A percentile compares a stretch with the other conserved stretches of the same genome.
Evolutionary conservation across 257 asterid species (phyloP).

Genomic region (Leonotis leonurus): DNA sequence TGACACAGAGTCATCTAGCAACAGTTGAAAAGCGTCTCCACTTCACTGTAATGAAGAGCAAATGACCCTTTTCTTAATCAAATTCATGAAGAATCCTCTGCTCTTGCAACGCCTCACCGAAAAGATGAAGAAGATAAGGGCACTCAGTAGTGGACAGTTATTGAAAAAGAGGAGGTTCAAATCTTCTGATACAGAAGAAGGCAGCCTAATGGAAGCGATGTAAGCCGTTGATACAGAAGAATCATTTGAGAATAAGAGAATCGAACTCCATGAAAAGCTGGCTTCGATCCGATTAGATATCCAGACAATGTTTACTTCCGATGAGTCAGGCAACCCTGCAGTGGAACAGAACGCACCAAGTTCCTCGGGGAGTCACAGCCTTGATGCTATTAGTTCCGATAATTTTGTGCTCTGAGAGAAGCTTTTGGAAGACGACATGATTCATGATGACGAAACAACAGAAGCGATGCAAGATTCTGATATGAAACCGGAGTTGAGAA

Average conservation of each 20-base stretch:
- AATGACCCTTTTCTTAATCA: constrained; percentile 37
- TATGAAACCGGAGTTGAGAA: constrained; percentile 37
- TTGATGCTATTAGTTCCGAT: constrained; percentile 38
- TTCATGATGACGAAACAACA: constrained; percentile 44
- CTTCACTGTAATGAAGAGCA: constrained; percentile 32
- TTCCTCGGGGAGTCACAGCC: constrained; percentile 13
- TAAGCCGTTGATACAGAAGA: constrained; percentile 4
- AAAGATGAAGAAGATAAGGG: constrained; percentile 28
- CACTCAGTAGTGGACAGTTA: constrained; percentile 15
- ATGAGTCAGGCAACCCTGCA: constrained; percentile 26
- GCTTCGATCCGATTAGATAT: constrained; percentile 33
- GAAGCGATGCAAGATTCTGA: constrained; percentile 25
- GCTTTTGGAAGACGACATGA: constrained; percentile 82
- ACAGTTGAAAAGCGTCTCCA: constrained; percentile 39
- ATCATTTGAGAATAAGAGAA: too few species aligned
- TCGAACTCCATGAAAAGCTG: too few species aligned
- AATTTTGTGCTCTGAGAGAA: constrained; percentile 85
- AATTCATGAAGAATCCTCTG: constrained; percentile 47
- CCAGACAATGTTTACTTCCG: constrained; percentile 32
- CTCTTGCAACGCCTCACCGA: constrained; percentile 25
- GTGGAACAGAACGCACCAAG: constrained; percentile 20
- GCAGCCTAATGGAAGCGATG: constrained; percentile 8
- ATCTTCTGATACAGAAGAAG: not conserved
- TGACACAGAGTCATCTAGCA: constrained; percentile 34
- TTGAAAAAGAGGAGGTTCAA: constrained; percentile 22